Conservation (phyloP, 2,329 filamentous ascomycete genomes). For the Ophiostoma ulmi region DNA sequence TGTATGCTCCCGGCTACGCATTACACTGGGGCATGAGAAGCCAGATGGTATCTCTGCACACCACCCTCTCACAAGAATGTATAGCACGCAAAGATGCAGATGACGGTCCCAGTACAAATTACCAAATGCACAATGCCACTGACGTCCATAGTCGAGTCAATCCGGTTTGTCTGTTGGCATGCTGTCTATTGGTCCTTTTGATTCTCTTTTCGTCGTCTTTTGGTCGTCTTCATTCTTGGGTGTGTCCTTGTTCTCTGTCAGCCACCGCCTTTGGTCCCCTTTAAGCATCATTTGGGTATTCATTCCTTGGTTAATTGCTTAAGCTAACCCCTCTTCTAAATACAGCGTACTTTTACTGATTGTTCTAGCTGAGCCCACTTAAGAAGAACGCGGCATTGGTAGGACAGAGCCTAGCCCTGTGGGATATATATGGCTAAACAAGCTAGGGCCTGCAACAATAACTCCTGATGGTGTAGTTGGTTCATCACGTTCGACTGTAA, state of each 20-base stretch:
- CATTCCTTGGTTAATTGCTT: too few species aligned
- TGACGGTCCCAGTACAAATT: too few species aligned
- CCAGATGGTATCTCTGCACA: too few species aligned
- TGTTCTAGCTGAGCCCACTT: too few species aligned
- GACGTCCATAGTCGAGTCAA: constrained; percentile 6
- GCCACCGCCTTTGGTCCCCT: too few species aligned
- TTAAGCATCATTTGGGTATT: too few species aligned
- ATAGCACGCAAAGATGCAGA: not conserved
- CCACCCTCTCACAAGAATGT: not conserved
- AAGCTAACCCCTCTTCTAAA: too few species aligned
- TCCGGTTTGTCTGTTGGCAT: not conserved
- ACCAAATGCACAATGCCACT: not conserved
- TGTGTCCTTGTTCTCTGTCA: too few species aligned
- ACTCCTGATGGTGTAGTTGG: constrained; percentile 17
- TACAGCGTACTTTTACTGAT: too few species aligned
- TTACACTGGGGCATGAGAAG: not conserved
- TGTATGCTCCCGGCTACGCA: not conserved
- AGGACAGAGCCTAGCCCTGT: not conserved
- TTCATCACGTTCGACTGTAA: constrained; percentile 17
- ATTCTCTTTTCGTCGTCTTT: not conserved
- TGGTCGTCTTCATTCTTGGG: not conserved
- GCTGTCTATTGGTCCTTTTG: not conserved
- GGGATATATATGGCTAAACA: not conserved
- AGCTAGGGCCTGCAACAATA: not conserved
- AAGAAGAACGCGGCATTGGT: not conserved